Evolutionary conservation across 2,329 filamentous ascomycete species (phyloP).

Genomic region (Fusarium sp.): DNA sequence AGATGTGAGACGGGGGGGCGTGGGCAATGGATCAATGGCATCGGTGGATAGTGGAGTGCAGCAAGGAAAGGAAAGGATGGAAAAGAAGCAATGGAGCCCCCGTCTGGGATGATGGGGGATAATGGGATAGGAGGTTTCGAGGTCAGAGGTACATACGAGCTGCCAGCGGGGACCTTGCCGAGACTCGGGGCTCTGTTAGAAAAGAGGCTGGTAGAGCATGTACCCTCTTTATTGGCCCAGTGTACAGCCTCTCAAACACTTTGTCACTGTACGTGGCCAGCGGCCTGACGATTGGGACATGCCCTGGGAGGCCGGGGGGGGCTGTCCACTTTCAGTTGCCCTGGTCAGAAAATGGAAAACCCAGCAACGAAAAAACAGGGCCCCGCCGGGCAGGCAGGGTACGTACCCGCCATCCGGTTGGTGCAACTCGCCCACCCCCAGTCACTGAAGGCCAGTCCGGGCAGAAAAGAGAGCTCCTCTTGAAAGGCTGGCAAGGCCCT

Average conservation of each 20-base stretch:
- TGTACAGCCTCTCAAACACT: not conserved
- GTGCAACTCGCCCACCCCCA: conserved; percentile 23
- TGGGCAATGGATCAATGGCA: conserved; percentile 28
- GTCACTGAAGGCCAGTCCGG: conserved; percentile 9
- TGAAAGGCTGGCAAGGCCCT: not conserved
- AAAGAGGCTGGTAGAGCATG: conserved; percentile 16
- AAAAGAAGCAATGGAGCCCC: conserved; percentile 41
- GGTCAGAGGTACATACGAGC: conserved; percentile 22
- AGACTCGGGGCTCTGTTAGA: not conserved
- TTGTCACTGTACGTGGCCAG: conserved; percentile 22
- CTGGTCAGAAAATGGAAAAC: conserved; percentile 35
- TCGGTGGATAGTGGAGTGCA: conserved; percentile 33
- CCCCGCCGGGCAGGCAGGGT: conserved; percentile 31
- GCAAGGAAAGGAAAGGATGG: conserved; percentile 30
- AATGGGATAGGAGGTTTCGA: conserved; percentile 19
- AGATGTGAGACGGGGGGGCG: conserved; percentile 35
- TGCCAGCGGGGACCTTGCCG: conserved; percentile 23
- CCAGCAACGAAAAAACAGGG: conserved; percentile 10
- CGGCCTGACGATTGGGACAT: conserved; percentile 9
- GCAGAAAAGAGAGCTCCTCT: not conserved
- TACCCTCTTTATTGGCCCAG: not conserved
- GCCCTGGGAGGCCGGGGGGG: not conserved
- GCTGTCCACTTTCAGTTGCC: conserved; percentile 28
- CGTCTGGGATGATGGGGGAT: not conserved
- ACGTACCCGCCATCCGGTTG: conserved; percentile 38